A percentile compares a stretch with the other conserved stretches of the same genome.
Conservation (phyloP, 2,329 filamentous ascomycete genomes). For the Epichloe amarillans region DNA sequence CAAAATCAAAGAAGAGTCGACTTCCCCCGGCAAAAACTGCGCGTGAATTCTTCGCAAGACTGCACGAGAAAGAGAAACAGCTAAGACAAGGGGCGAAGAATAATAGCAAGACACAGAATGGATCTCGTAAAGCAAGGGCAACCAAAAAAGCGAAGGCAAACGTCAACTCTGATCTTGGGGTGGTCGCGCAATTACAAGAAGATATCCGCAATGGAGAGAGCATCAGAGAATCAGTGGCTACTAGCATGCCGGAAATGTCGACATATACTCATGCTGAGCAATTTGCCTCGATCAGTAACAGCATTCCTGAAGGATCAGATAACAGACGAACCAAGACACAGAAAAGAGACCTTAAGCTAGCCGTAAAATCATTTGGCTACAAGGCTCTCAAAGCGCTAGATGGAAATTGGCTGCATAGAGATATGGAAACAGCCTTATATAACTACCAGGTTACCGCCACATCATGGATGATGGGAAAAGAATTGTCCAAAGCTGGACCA, state of each 20-base stretch:
- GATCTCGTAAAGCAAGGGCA: neutral
- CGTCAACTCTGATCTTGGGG: neutral
- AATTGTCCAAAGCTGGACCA: constrained; percentile 24
- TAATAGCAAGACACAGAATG: neutral
- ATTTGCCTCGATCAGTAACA: neutral
- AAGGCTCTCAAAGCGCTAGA: neutral
- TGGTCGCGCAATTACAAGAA: neutral
- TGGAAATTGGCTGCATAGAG: neutral
- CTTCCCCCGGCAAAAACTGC: neutral
- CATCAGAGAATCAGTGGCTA: neutral
- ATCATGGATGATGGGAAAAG: constrained; percentile 40
- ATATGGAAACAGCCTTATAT: neutral
- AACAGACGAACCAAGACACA: neutral
- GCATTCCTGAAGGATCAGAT: neutral
- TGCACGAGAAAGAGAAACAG: neutral
- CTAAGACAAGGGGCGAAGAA: neutral
- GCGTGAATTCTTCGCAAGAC: neutral
- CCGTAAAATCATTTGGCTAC: neutral
- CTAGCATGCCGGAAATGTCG: neutral
- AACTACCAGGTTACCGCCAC: constrained; percentile 37
- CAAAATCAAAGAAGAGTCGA: neutral
- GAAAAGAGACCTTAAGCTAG: neutral
- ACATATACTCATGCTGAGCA: neutral
- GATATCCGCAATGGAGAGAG: neutral
- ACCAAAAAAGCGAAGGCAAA: neutral